Percentiles rank a stretch among this genome's conserved stretches.
phyloP scores from a whole-genome alignment of 257 asterid species.

The Perilla frutescens region DNA sequence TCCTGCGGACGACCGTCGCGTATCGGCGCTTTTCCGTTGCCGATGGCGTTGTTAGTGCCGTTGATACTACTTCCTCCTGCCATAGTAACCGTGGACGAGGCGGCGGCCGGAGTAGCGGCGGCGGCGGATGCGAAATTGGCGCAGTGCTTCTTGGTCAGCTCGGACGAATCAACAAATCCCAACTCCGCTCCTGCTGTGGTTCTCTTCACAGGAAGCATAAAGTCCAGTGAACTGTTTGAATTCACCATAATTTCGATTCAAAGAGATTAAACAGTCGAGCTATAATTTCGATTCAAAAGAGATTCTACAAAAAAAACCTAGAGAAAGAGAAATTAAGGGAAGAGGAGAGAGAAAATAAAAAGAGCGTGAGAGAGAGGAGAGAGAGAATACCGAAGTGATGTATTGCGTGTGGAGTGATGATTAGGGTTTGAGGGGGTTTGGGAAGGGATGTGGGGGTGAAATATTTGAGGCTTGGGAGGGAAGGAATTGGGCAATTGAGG shows the following conservation, averaged over 20 bases:
- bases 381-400: not conserved
- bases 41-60: constrained; percentile 14
- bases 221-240: no score
- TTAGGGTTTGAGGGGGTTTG: constrained; percentile 44
- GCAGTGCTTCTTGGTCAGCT: constrained; percentile 39
- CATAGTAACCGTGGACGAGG: constrained; percentile 34
- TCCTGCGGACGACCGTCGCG: constrained; percentile 24
- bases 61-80: constrained; percentile 30
- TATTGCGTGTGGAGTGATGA: constrained; percentile 32
- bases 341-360: not conserved
- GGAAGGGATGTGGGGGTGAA: not conserved
- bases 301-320: not conserved
- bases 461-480: constrained; percentile 29
- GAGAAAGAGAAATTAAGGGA: no score
- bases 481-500: constrained; percentile 18
- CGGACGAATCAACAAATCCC: constrained; percentile 35
- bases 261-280: not conserved
- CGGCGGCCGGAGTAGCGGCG: constrained; percentile 21
- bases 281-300: not conserved
- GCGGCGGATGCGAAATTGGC: constrained; percentile 30
- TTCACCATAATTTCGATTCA: no score
- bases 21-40: constrained; percentile 30
- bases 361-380: not conserved
- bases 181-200: constrained; percentile 37
- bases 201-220: constrained; percentile 19